A percentile compares a stretch with the other conserved stretches of the same genome.
phyloP scores from a whole-genome alignment of 495 filamentous ascomycete species.

The Cercophora scortea region DNA sequence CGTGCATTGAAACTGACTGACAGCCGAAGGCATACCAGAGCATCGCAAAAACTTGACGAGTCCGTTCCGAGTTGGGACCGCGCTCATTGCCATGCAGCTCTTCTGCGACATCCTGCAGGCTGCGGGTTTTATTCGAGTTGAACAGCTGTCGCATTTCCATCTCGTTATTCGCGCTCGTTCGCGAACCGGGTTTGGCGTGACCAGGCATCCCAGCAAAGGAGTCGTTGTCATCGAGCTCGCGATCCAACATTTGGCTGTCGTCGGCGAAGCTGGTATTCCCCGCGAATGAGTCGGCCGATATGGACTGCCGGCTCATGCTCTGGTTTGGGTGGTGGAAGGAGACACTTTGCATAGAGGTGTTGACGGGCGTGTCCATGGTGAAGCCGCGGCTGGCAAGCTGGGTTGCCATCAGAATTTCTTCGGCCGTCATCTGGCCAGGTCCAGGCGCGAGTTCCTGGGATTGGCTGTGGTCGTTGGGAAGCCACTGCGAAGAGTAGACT shows the following conservation, averaged over 20 bases:
- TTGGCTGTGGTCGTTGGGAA: conserved; percentile 41
- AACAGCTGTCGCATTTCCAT: conserved; percentile 84
- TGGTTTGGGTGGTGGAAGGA: conserved; percentile 41
- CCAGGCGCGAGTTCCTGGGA: conserved; percentile 25
- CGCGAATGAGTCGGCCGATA: conserved; percentile 44
- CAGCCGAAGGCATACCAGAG: conserved; percentile 62
- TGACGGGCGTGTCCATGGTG: conserved; percentile 43
- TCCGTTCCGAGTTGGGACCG: conserved; percentile 78
- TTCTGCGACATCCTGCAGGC: conserved; percentile 72
- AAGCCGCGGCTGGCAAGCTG: conserved; percentile 45
- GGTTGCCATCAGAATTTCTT: conserved; percentile 59
- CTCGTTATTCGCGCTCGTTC: conserved; percentile 77
- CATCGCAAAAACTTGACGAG: conserved; percentile 96
- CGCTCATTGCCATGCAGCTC: conserved; percentile 59
- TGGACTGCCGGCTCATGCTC: conserved; percentile 43
- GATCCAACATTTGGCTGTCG: conserved; percentile 59
- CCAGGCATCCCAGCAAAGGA: conserved; percentile 45
- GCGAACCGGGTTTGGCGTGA: conserved; percentile 50
- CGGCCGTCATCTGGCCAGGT: conserved; percentile 44
- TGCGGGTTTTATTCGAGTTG: conserved; percentile 62
- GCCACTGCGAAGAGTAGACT: conserved; percentile 48
- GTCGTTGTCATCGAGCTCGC: conserved; percentile 59
- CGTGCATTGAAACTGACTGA: background rate
- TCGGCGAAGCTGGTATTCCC: conserved; percentile 56
- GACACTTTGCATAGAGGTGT: conserved; percentile 40